Evolutionary conservation across 2,329 filamentous ascomycete genomes (phyloP), one percentile per base, ranked within the genome.

Genomic region (Bipolaris bicolor): DNA sequence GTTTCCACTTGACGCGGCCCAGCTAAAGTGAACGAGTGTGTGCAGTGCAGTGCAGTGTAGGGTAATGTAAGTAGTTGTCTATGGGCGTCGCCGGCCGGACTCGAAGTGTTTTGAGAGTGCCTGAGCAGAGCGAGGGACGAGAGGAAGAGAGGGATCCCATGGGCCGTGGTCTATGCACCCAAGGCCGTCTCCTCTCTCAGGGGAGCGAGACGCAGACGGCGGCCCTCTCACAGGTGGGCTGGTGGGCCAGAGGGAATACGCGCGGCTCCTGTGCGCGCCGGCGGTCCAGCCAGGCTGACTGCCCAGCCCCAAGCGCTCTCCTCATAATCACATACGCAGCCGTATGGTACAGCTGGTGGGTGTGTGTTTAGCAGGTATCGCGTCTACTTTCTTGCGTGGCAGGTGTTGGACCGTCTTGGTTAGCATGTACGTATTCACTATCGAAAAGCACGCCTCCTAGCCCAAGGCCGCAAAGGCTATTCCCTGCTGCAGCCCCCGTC

Each of bases 111-210:
- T 67, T 61, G 60, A 49, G 61, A 63, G 58, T 60, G 64, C 61
- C 62, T 71, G 68, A 65, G 62, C 61, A 61, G 67, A 66, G 58
- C 54, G 61, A 65, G 64, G 44, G 60, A 49, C 52, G 65, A 63
- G 61, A 66, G 57, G 7, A 54, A n/a, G 52, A 49, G 45, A 58
- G 64, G 60, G 62, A 62, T 65, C 54, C 56, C 67, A 64, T 65
- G 51, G 60, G 55, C 44, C 31, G 49, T 50, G 60, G 65, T 63
- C 63, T 61, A 66, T 66, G 63, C 61, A 54, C 61, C 51, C 57
- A 40, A 57, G 16, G 16, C 44, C n/a, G 11, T 5, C 13, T 49
- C 47, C 52, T 58, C 54, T 62, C 63, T 71, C 62, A 71, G 70
- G 72, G 70, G 69, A 63, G 62, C 64, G 67, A 70, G 68, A 72